Evolutionary conservation across 1,284 basidiomycete species (phyloP).

Genomic region (Exsudoporus floridanus): DNA sequence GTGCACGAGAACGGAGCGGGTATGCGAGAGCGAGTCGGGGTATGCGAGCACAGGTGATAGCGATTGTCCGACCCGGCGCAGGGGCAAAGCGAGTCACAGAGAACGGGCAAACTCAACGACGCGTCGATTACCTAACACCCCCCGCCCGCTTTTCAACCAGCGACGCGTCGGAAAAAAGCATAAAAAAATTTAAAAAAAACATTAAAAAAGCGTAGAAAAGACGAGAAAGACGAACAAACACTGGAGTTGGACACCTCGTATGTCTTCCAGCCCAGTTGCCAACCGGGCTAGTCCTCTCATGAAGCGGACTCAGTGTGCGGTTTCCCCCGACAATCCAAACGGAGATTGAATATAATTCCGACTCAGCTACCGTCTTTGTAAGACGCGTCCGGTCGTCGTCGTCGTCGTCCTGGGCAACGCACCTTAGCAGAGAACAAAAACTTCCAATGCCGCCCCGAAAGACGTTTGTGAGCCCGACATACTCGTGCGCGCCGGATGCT

Average conservation of each 20-base stretch:
- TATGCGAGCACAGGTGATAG: conserved; percentile 30
- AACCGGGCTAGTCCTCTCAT: conserved; percentile 14
- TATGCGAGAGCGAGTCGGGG: neutral
- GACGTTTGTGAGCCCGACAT: neutral
- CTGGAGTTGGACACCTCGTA: neutral
- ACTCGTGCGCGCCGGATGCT: neutral
- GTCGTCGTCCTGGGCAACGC: conserved; percentile 10
- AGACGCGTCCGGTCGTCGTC: conserved; percentile 3
- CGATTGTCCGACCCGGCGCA: conserved; percentile 24
- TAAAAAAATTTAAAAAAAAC: neutral
- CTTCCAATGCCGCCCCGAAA: too few species aligned
- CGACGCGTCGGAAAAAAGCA: conserved; percentile 13
- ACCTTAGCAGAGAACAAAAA: neutral
- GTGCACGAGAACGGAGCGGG: conserved; percentile 44
- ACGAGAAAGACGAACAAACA: neutral
- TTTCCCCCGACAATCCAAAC: conserved; percentile 8
- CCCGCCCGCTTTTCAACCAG: conserved; percentile 25
- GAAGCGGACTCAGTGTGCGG: neutral
- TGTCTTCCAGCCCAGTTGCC: conserved; percentile 8
- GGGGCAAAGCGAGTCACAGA: conserved; percentile 27
- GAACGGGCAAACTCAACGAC: conserved; percentile 26
- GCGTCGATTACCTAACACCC: conserved; percentile 34
- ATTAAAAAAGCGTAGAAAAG: neutral
- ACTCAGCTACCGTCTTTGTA: conserved; percentile 5
- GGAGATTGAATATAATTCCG: conserved; percentile 15